Base-by-base conservation (phyloP, 495 filamentous ascomycete species). In the Pyrenula massariospora region DNA sequence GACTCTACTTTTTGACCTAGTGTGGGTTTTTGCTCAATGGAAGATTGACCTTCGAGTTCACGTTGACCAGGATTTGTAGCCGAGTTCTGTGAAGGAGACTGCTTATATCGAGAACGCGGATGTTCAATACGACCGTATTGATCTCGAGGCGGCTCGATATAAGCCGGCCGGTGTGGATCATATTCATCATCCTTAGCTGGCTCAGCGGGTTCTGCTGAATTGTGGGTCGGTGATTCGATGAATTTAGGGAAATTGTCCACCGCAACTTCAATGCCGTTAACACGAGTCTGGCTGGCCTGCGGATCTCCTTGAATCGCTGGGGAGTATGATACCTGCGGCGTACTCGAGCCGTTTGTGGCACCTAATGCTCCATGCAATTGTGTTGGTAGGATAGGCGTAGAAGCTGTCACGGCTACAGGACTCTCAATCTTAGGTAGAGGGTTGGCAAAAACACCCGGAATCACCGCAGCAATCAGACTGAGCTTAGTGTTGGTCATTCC, bases 401-500 rank as follows among this genome's bases (percentile, higher is more conserved):
- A 42, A 20, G 5, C 25, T 10, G n/a, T 25, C 8, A 55, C 20
- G 24, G 54, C 54, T 10, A n/a, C 23, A 25, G 36, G 24, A 15
- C 11, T 22, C n/a, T 47, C 24, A 57, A 71, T 56, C 48, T 57
- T 63, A 15, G 68, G 65, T 52, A 72, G 24, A 10, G 65, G 66
- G 42, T 58, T 56, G 3, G 59, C 65, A 55, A 65, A 64, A 5
- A 67, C 58, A 23, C 65, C 59, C 1, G 83, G 81, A 53, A 89
- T 76, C 20, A 84, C 83, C 19, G 75, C 77, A 2, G 72, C 71
- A 52, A 89, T 70, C 2, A 88, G 66, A 3, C 62, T 62, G 5
- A 78, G 68, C 57, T 79, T 84, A 21, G 73, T 60, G 57, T 76
- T 73, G 63, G 85, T 75, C 76, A 86, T 77, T 52, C 77, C 76